A percentile compares a stretch with the other conserved stretches of the same genome.
Conservation (phyloP, 495 filamentous ascomycete genomes). For the Ramalina intermedia region DNA sequence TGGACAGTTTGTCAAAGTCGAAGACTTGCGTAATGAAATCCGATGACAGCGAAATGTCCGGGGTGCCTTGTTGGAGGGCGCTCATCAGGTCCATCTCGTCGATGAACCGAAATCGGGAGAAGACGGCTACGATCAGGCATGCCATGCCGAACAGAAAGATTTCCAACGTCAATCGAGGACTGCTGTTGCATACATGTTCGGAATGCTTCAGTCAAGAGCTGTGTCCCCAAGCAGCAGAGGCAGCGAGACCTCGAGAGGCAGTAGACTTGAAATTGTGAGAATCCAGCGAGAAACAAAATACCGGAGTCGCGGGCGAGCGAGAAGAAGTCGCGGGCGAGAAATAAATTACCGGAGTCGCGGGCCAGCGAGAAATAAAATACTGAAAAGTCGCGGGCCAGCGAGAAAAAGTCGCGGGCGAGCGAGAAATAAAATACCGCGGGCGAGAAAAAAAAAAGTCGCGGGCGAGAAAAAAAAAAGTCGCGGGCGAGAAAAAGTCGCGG, state of each 20-base stretch:
- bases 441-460: too few relatives aligned
- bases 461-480: too few relatives aligned
- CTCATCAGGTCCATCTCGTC: conserved; percentile 10
- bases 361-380: too few relatives aligned
- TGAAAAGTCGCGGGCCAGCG: too few relatives aligned
- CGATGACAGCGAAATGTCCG: neutral
- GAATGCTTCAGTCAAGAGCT: neutral
- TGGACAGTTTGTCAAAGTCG: conserved; percentile 3
- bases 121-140: conserved; percentile 9
- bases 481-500: too few relatives aligned
- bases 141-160: conserved; percentile 8
- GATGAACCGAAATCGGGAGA: conserved; percentile 6
- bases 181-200: neutral
- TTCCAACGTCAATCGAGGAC: conserved; percentile 12
- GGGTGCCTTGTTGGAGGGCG: neutral
- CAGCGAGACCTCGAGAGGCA: too few relatives aligned
- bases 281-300: neutral
- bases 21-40: conserved; percentile 1
- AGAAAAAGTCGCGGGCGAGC: too few relatives aligned
- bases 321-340: too few relatives aligned
- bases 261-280: too few relatives aligned
- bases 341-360: too few relatives aligned
- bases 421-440: too few relatives aligned
- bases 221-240: neutral
- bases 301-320: neutral